These are phyloP conservation scores for Mariannaea elegans DNA, from an alignment of 2,329 filamentous ascomycete species.

Conservation along the genomic window DNA sequence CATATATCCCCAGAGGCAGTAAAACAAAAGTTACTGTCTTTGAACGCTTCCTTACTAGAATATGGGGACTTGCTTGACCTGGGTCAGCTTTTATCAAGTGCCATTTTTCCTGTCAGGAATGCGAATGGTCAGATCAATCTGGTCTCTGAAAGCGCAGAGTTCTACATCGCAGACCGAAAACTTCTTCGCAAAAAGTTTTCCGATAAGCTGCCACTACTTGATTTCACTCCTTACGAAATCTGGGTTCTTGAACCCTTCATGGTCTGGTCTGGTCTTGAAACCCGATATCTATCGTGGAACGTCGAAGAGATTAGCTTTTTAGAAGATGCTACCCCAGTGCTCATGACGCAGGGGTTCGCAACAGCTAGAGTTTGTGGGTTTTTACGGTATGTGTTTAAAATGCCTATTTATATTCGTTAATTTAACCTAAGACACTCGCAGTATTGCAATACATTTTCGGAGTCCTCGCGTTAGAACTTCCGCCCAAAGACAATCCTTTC, in stretches of 20 bases:
- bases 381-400: slow-evolving; percentile 22
- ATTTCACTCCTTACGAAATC: slow-evolving; percentile 31
- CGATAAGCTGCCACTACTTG: slow-evolving; percentile 25
- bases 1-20: background rate
- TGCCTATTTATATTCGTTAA: accelerated
- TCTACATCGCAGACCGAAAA: slow-evolving; percentile 31
- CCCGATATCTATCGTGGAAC: slow-evolving; percentile 30
- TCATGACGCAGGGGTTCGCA: slow-evolving; percentile 3
- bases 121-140: slow-evolving; percentile 19
- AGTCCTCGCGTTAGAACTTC: slow-evolving; percentile 25
- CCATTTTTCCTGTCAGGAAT: slow-evolving; percentile 25
- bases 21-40: slow-evolving; percentile 23
- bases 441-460: slow-evolving; percentile 31
- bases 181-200: slow-evolving; percentile 25
- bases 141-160: slow-evolving; percentile 28
- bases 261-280: slow-evolving; percentile 31
- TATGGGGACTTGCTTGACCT: slow-evolving; percentile 31
- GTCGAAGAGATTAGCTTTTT: slow-evolving; percentile 21
- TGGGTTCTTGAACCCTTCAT: slow-evolving; percentile 34
- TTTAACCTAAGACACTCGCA: background rate
- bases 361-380: slow-evolving; percentile 25
- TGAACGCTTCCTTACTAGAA: slow-evolving; percentile 28
- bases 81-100: slow-evolving; percentile 12
- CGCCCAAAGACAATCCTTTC: slow-evolving; percentile 1
- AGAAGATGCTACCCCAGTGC: background rate